Conservation (phyloP, 306 rosid species). For the Cicer chorassanicum region DNA sequence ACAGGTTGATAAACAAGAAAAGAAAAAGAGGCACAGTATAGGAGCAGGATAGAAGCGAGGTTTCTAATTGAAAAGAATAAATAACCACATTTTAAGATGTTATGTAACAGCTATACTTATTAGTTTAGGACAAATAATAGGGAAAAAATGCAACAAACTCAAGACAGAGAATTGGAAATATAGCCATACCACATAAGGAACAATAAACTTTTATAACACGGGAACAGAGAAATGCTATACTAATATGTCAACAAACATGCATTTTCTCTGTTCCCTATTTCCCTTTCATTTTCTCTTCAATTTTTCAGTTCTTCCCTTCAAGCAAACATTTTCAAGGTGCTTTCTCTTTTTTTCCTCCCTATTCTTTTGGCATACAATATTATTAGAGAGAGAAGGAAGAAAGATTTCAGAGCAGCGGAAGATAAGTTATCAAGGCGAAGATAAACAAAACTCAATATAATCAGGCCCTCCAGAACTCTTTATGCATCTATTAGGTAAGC, state of each 20-base stretch:
- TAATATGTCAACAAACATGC: background rate
- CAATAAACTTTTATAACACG: background rate
- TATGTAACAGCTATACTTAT: background rate
- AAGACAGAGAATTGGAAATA: background rate
- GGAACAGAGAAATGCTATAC: background rate
- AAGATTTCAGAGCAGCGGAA: conserved; percentile 4
- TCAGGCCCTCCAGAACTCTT: conserved; percentile 3
- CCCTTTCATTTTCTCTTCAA: background rate
- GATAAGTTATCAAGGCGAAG: background rate
- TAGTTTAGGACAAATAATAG: conserved; percentile 6
- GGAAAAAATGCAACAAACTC: background rate
- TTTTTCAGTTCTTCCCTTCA: background rate
- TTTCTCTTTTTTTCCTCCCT: background rate
- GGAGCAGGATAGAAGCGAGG: background rate
- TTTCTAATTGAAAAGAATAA: background rate
- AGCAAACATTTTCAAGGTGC: conserved; percentile 1
- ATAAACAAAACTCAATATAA: background rate
- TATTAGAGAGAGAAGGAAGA: conserved; percentile 2
- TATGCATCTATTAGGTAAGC: background rate
- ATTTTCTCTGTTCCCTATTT: background rate
- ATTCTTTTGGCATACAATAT: background rate
- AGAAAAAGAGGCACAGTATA: background rate
- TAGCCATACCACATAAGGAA: background rate
- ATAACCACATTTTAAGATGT: background rate
- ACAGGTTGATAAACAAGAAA: background rate